Evolutionary conservation across 2,329 filamentous ascomycete genomes (phyloP), one percentile per base, ranked within the genome.

Genomic region (Arthrobotrys megalospora): DNA sequence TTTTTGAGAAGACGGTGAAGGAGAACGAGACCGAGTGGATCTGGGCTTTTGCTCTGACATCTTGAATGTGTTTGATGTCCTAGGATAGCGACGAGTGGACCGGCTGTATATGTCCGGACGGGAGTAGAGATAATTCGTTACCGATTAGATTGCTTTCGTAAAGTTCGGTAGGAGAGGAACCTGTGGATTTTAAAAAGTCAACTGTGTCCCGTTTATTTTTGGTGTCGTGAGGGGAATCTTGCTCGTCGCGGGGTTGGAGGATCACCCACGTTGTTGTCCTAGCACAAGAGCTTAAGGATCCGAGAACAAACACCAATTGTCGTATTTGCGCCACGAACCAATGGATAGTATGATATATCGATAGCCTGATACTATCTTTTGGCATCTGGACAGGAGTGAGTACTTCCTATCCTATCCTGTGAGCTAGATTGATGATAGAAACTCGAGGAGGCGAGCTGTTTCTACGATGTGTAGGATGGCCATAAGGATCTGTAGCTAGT

Each of bases 381-480:
- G 24, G 24, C 5, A 28, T 28, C 2, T 28, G 2, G 24, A 5
- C 2, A 28, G 24, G 5, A 28, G 24, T 5, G 24, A 28, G 24
- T 28, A 5, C 24, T 28, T 28, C 24, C 2, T 28, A 5, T 28
- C 24, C 24, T 28, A 28, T 28, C 24, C 24, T 28, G 24, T 28
- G 24, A 28, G 24, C 24, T 28, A 28, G 24, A 28, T 28, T 28
- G 24, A 28, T 28, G 24, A 28, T 28, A 10, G 14, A n/a, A n/a
- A 32, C 2, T 11, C 24, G 14, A 52, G 45, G 28, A 34, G 28
- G 3, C 24, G 4, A 12, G 50, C 12, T 53, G 50, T 21, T 53
- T 58, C 52, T 58, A 58, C 34, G 32, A 21, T 53, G 3, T 11
- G 28, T 38, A 50, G 47, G 47, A 28, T 53, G 21, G 48, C 4